These are phyloP conservation scores for Xylaria palmicola DNA, from an alignment of 495 filamentous ascomycete genomes.

Conservation along the genomic window DNA sequence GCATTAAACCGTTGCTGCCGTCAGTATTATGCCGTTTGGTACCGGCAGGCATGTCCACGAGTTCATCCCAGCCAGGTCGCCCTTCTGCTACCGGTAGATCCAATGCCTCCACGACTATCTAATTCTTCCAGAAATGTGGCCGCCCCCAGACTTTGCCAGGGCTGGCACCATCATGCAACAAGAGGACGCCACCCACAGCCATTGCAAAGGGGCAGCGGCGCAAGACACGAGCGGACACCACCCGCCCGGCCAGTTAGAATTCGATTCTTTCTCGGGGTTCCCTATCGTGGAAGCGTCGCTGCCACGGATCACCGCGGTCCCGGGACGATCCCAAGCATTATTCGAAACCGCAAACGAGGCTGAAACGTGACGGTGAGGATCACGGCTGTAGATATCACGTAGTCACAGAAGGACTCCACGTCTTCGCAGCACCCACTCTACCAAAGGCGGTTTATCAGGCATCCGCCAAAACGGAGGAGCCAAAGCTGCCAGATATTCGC, in stretches of 20 bases:
- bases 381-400: background rate
- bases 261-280: background rate
- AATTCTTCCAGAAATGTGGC: background rate
- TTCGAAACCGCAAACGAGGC: constrained; percentile 5
- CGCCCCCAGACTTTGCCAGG: background rate
- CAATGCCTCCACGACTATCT: background rate
- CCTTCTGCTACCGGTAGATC: background rate
- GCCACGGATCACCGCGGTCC: constrained; percentile 10
- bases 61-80: background rate
- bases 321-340: background rate
- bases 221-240: background rate
- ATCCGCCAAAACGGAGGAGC: background rate
- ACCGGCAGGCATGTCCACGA: constrained; percentile 5
- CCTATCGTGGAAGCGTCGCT: background rate
- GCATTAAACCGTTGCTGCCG: background rate
- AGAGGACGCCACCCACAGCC: background rate
- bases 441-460: too few relatives aligned
- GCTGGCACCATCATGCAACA: background rate
- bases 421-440: too few relatives aligned
- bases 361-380: constrained; percentile 13
- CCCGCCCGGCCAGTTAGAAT: background rate
- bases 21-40: background rate
- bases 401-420: too few relatives aligned
- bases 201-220: background rate
- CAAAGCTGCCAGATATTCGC: background rate